Evolutionary conservation across 352 stramenopile genomes (phyloP), one percentile per base, ranked within the genome.

Genomic region (Blastocystis sp.): DNA sequence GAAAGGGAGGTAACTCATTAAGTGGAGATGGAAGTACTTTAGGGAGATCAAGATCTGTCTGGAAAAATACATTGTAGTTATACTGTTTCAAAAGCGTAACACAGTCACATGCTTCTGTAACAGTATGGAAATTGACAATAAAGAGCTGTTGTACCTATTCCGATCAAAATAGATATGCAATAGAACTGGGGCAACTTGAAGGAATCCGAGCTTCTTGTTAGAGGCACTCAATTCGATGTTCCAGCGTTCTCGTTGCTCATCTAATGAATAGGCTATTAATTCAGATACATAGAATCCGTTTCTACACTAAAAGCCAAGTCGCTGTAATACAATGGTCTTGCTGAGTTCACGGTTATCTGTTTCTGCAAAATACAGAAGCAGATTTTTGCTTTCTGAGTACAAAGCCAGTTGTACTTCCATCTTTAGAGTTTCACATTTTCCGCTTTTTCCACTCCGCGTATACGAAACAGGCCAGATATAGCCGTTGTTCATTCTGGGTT

Each of bases 371-470:
- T 77, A 77, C 16, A 77, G 24, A 12, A 56, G 43, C 32, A 77
- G 32, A 21, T 77, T n/a, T 5, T 77, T 77, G 32, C 29, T 57
- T 6, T 77, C 65, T 7, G 32, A n/a, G 27, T 57, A 77, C 12
- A 77, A 32, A 7, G 65, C 27, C 2, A 77, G n/a, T 37, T 77
- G 65, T 27, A 77, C 37, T 49, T 77, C 65, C 65, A 77, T 77
- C 27, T 49, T 42, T 16, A 77, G 65, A 21, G 65, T 77, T 37
- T 77, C 65, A 49, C 65, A 77, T 77, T 54, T 77, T 51, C 65
- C 65, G n/a, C 27, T 49, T 54, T 52, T 27, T 11, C 65, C 43
- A 56, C 37, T 77, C 24, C 65, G 65, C n/a, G 65, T 77, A 16
- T 57, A 56, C 12, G 37, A 42, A 5, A 77, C 65, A 57, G 65